These are phyloP conservation scores for Saraca asoca DNA, from an alignment of 331 rosid genomes.

Conservation along the genomic window DNA sequence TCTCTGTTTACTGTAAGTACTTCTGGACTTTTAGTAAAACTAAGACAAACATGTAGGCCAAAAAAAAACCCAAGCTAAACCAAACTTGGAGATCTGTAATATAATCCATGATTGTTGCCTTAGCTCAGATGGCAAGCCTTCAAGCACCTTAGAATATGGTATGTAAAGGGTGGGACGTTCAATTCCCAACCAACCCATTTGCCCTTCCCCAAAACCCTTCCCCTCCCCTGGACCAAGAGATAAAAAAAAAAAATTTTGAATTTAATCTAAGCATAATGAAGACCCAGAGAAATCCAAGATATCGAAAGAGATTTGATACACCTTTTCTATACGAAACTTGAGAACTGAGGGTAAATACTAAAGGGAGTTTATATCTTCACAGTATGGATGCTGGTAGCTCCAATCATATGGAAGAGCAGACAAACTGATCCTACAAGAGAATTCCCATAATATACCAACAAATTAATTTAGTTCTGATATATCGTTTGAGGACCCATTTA, in stretches of 20 bases:
- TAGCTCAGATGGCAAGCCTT: too few relatives aligned
- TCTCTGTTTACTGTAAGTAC: constrained; percentile 81
- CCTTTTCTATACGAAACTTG: not conserved
- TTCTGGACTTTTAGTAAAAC: not conserved
- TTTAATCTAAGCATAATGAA: not conserved
- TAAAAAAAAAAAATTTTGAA: too few relatives aligned
- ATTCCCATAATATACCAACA: not conserved
- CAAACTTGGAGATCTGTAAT: not conserved
- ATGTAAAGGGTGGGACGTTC: too few relatives aligned
- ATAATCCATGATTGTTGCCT: too few relatives aligned
- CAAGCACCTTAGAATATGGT: too few relatives aligned
- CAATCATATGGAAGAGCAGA: constrained; percentile 64
- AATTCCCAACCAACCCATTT: too few relatives aligned
- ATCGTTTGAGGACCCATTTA: constrained; percentile 13
- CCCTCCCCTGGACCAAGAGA: too few relatives aligned
- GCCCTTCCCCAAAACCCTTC: too few relatives aligned
- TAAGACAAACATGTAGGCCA: too few relatives aligned
- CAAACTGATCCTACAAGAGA: constrained; percentile 48
- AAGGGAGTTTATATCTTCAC: constrained; percentile 26
- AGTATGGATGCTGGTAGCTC: constrained; percentile 95
- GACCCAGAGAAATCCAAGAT: not conserved
- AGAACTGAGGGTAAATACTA: not conserved
- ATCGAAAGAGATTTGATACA: not conserved
- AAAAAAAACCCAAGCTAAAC: not conserved
- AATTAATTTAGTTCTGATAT: constrained; percentile 3